Conservation (phyloP, 495 filamentous ascomycete species). For the Lasiosphaeria ovina region DNA sequence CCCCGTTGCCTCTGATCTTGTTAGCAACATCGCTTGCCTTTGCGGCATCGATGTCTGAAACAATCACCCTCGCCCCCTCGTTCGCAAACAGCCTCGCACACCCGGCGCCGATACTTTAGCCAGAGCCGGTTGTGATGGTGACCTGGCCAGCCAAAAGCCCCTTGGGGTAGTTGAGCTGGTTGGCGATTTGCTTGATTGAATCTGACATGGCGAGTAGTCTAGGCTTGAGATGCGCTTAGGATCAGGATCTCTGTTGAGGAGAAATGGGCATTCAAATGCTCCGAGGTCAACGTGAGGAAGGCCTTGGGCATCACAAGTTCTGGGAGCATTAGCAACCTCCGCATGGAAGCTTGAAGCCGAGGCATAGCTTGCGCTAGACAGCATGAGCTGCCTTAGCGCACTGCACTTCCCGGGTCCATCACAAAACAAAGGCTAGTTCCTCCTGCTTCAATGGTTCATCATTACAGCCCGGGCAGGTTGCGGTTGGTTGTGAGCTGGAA, state of each 20-base stretch:
- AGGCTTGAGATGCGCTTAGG: not conserved
- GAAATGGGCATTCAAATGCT: too few relatives aligned
- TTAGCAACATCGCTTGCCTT: slow-evolving; percentile 63
- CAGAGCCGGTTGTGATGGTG: slow-evolving; percentile 84
- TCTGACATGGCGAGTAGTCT: slow-evolving; percentile 41
- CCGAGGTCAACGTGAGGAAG: too few relatives aligned
- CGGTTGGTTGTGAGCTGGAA: too few relatives aligned
- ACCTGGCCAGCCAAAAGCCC: slow-evolving; percentile 74
- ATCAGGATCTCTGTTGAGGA: too few relatives aligned
- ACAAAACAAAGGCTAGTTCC: too few relatives aligned
- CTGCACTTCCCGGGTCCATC: too few relatives aligned
- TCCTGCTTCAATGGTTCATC: too few relatives aligned
- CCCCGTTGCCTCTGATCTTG: slow-evolving; percentile 62
- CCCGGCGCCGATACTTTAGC: slow-evolving; percentile 89
- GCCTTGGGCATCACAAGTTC: too few relatives aligned
- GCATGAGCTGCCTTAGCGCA: too few relatives aligned
- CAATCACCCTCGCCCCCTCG: slow-evolving; percentile 78
- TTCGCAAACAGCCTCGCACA: slow-evolving; percentile 76
- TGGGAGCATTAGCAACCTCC: too few relatives aligned
- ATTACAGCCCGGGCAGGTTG: too few relatives aligned
- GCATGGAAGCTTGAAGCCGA: not conserved
- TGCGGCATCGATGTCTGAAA: slow-evolving; percentile 75
- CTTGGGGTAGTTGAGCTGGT: slow-evolving; percentile 75
- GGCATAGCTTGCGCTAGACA: not conserved
- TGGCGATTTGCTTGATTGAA: slow-evolving; percentile 64